A percentile compares a stretch with the other conserved stretches of the same genome.
These are phyloP conservation scores for Saksenaea vasiformis DNA, from an alignment of 371 early-diverging fungal species.

Conservation along the genomic window DNA sequence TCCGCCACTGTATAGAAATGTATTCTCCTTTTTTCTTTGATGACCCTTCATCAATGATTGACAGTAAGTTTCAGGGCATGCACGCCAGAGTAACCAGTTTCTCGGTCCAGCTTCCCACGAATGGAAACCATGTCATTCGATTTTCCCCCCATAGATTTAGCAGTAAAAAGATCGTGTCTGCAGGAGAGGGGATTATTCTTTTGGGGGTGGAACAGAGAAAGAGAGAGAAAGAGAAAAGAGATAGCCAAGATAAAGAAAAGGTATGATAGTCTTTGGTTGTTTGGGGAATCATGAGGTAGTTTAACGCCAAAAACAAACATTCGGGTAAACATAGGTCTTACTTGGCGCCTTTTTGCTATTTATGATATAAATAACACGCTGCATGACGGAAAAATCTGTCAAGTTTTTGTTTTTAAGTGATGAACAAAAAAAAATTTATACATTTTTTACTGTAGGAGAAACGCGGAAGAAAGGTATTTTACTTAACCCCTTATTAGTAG, in stretches of 20 bases:
- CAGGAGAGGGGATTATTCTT: not conserved
- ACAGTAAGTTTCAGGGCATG: conserved; percentile 4
- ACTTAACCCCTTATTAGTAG: not conserved
- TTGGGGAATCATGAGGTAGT: no score
- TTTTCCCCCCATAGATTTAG: not conserved
- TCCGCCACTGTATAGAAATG: no score
- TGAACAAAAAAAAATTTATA: no score
- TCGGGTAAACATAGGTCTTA: no score
- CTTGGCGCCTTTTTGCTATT: no score
- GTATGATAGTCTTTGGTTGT: no score
- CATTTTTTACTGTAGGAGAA: not conserved
- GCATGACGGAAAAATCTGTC: no score
- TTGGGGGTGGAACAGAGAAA: not conserved
- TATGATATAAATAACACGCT: no score
- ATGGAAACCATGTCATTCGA: not conserved
- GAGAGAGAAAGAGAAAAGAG: not conserved
- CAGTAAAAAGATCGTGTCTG: conserved; percentile 5
- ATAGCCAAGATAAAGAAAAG: not conserved
- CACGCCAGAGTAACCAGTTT: conserved; percentile 1
- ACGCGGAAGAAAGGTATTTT: not conserved
- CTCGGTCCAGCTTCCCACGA: not conserved
- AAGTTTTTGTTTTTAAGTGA: no score
- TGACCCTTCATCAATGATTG: not conserved
- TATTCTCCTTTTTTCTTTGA: no score
- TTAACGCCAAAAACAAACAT: no score